Conservation (phyloP, 768 basidiomycete genomes). For the Daedalea quercina region DNA sequence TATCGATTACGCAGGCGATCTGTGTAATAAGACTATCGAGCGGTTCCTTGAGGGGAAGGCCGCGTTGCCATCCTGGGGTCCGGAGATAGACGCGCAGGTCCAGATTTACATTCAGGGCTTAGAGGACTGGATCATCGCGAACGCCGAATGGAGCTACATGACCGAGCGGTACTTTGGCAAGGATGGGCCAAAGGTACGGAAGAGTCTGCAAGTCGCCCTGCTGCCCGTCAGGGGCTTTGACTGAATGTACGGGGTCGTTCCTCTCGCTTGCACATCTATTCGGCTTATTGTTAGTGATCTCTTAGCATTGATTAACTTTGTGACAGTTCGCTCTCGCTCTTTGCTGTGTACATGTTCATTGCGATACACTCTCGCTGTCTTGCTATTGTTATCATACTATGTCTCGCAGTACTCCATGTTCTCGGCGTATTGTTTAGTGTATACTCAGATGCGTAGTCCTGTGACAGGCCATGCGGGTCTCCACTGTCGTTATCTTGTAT, state of each 20-base stretch:
- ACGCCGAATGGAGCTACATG: constrained; percentile 69
- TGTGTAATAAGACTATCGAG: constrained; percentile 65
- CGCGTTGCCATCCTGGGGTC: constrained; percentile 62
- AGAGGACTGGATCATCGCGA: constrained; percentile 69
- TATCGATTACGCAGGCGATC: constrained; percentile 55
- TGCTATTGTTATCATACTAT: no score
- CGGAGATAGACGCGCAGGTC: constrained; percentile 55
- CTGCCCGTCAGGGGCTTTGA: constrained; percentile 26
- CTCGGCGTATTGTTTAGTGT: no score
- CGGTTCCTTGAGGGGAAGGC: constrained; percentile 43
- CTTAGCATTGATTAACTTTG: no score
- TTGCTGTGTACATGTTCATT: no score
- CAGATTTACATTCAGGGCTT: constrained; percentile 57
- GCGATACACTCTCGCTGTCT: no score
- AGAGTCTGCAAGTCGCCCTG: constrained; percentile 44
- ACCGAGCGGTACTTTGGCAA: constrained; percentile 69
- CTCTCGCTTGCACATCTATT: neutral
- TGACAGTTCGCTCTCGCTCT: no score
- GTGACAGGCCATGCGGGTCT: no score
- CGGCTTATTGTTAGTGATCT: no score
- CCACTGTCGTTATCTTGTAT: no score
- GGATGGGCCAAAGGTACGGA: constrained; percentile 45
- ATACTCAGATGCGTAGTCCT: no score
- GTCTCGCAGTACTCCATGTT: no score
- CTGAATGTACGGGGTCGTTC: neutral